Evolutionary conservation across 192 early-diverging fungal species (phyloP), one percentile per base, ranked within the genome.

Genomic region (Thamnidium elegans): DNA sequence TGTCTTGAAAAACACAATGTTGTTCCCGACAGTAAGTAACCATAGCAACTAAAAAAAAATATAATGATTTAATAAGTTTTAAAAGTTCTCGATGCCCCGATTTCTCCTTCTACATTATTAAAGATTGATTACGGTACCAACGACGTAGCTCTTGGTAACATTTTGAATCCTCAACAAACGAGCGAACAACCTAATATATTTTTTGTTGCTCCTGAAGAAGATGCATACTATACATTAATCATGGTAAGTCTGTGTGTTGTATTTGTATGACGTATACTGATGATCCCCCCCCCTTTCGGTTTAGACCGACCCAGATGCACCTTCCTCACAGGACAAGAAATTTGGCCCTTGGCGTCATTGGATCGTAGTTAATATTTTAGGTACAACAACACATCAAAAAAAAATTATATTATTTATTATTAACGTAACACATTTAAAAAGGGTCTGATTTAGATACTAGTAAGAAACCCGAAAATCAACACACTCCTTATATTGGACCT

Each of bases 221-320:
- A 66, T 44, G 26, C 60, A 1, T 23, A 63, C 10, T 73, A 73
- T 23, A 73, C 71, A 10, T 60, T 73, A 9, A 46, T 73, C 4
- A 42, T 73, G 65, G 71, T 73, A 47, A 58, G 31, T 45, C 39
- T 31, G 9, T 4, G 43, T 54, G 13, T 6, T 30, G 30, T 14
- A n/a, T 36, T n/a, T n/a, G 26, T 34, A 19, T 31, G 10, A 15
- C n/a, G 32, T 55, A 32, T 32, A 9, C 9, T 39, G 9, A 39
- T 6, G 4, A 39, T 39, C 9, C 36, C 26, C 26, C 26, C 3
- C 26, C 3, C 26, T 26, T 26, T 39, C 36, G 36, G 36, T 68
- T 69, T 55, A 82, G 82, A 65, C 73, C 20, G 84, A 86, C 55
- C 82, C 82, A 14, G 84, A 86, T 69, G 84, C 82, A 20, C 84